Evolutionary conservation across 2,329 filamentous ascomycete genomes (phyloP).

Genomic region (Botryotinia calthae): DNA sequence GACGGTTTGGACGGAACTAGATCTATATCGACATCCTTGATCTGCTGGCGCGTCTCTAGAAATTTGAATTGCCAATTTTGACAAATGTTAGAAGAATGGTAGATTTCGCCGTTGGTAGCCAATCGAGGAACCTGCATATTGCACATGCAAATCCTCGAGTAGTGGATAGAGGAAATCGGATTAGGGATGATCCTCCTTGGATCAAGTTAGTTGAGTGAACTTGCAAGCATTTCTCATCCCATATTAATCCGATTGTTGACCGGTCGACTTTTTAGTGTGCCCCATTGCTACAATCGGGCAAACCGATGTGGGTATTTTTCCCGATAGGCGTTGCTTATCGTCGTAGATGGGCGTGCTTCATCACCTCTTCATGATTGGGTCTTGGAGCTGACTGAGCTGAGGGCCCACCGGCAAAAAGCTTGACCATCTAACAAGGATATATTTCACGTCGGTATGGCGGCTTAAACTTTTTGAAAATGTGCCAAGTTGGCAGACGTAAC

Average conservation of each 20-base stretch:
- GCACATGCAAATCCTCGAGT: not conserved
- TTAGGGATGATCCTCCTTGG: not conserved
- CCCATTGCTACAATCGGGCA: not conserved
- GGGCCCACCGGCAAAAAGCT: not conserved
- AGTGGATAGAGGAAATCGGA: not conserved
- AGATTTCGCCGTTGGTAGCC: not conserved
- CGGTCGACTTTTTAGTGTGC: not conserved
- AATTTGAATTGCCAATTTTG: not conserved
- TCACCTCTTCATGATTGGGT: not conserved
- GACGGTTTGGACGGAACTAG: slow-evolving; percentile 7
- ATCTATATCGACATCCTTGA: not conserved
- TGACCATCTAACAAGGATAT: not conserved
- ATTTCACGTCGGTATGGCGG: not conserved
- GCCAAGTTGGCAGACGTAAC: not conserved
- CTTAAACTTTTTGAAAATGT: not conserved
- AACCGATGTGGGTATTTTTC: not conserved
- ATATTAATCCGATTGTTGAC: not conserved
- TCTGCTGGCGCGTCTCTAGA: not conserved
- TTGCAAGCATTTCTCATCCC: not conserved
- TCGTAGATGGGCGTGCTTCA: slow-evolving; percentile 6
- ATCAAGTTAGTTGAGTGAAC: not conserved
- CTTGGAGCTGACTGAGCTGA: not conserved
- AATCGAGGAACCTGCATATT: not conserved
- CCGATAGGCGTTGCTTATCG: slow-evolving; percentile 7
- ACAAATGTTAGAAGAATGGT: not conserved